Evolutionary conservation across 768 basidiomycete genomes (phyloP).

Genomic region (Podaxis pistillaris): DNA sequence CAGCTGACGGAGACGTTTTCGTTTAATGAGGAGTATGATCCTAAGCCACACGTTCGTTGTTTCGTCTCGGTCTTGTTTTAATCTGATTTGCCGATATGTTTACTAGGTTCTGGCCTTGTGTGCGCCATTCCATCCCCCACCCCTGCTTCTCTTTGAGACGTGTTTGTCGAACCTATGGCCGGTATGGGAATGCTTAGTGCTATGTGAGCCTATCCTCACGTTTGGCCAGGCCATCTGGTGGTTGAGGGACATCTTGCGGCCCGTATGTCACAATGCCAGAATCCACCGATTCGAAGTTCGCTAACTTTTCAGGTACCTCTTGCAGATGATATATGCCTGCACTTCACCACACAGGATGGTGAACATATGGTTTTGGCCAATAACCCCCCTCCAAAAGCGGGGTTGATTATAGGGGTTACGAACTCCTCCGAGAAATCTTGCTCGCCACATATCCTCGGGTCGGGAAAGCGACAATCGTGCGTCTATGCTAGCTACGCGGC

Average conservation of each 20-base stretch:
- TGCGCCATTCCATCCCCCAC: constrained; percentile 55
- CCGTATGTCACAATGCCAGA: constrained; percentile 10
- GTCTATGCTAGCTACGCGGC: constrained; percentile 18
- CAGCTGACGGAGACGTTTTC: constrained; percentile 60
- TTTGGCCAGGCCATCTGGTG: constrained; percentile 89
- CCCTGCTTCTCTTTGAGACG: constrained; percentile 61
- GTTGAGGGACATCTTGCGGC: constrained; percentile 77
- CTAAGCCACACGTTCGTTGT: constrained; percentile 7
- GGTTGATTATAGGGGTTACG: constrained; percentile 79
- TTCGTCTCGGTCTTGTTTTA: constrained; percentile 24
- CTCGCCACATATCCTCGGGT: constrained; percentile 75
- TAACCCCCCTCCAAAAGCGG: constrained; percentile 74
- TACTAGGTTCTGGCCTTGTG: constrained; percentile 69
- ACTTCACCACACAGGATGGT: constrained; percentile 95
- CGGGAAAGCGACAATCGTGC: constrained; percentile 52
- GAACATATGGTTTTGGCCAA: constrained; percentile 77
- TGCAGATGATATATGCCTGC: constrained; percentile 84
- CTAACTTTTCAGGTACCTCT: constrained; percentile 63
- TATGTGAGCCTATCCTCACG: constrained; percentile 87
- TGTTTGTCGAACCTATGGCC: constrained; percentile 72
- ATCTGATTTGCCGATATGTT: not conserved
- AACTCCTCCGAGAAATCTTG: constrained; percentile 83
- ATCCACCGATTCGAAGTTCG: not conserved
- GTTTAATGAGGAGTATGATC: constrained; percentile 49
- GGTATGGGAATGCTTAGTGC: constrained; percentile 90